Evolutionary conservation across 2,329 filamentous ascomycete genomes (phyloP).

Genomic region (Trichoderma sp.): DNA sequence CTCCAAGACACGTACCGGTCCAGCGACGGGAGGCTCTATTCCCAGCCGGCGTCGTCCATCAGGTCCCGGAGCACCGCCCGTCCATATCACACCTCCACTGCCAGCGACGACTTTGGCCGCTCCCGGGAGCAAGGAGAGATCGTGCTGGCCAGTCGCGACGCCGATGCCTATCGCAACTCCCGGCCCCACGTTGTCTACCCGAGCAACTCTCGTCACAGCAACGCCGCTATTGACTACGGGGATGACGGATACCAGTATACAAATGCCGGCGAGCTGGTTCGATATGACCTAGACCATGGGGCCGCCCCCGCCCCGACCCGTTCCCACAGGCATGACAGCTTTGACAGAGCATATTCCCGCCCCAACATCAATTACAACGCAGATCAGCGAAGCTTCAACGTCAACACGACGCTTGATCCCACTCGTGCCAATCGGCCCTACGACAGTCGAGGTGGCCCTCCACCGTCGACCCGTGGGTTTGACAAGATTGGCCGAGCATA

Average conservation of each 20-base stretch:
- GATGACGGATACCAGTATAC: slow-evolving; percentile 63
- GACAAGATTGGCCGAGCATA: slow-evolving; percentile 62
- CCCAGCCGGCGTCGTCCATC: slow-evolving; percentile 57
- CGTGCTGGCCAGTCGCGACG: slow-evolving; percentile 37
- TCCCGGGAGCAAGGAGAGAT: slow-evolving; percentile 49
- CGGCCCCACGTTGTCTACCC: slow-evolving; percentile 47
- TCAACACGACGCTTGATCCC: slow-evolving; percentile 44
- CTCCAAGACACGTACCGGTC: slow-evolving; percentile 50
- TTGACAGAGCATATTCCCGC: slow-evolving; percentile 53
- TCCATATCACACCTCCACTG: slow-evolving; percentile 47
- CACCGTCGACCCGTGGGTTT: slow-evolving; percentile 66
- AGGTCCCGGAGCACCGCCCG: slow-evolving; percentile 48
- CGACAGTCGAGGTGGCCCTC: slow-evolving; percentile 52
- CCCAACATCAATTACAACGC: slow-evolving; percentile 52
- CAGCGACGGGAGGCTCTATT: slow-evolving; percentile 51
- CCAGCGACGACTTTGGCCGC: slow-evolving; percentile 51
- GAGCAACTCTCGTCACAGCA: slow-evolving; percentile 42
- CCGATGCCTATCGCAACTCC: slow-evolving; percentile 47
- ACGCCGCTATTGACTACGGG: slow-evolving; percentile 49
- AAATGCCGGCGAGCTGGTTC: slow-evolving; percentile 58
- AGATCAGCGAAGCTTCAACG: slow-evolving; percentile 45
- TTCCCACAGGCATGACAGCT: slow-evolving; percentile 45
- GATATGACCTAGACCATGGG: slow-evolving; percentile 59
- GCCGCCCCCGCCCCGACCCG: slow-evolving; percentile 41
- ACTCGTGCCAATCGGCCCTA: slow-evolving; percentile 38